phyloP scores from a whole-genome alignment of 768 basidiomycete species.

The Udeniomyces megalosporus region DNA sequence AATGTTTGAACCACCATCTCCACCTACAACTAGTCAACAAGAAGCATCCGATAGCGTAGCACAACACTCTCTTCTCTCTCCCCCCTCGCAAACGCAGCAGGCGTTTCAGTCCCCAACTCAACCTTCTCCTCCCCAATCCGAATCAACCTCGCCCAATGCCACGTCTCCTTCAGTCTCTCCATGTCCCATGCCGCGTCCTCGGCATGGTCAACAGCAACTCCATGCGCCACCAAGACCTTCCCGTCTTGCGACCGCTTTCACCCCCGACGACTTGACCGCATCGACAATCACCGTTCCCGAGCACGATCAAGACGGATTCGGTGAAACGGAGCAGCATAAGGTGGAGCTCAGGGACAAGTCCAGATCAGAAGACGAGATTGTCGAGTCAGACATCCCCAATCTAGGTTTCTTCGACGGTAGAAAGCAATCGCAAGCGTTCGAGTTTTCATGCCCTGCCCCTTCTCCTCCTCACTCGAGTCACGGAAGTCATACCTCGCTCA shows the following conservation, averaged over 20 bases:
- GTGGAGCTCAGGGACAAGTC: not conserved
- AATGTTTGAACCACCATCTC: constrained; percentile 89
- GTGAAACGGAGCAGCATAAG: not conserved
- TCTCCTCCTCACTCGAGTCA: constrained; percentile 27
- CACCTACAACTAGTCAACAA: constrained; percentile 27
- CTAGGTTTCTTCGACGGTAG: constrained; percentile 33
- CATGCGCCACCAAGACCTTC: constrained; percentile 7
- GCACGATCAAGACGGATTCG: constrained; percentile 4
- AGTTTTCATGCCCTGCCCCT: constrained; percentile 63
- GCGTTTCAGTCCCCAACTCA: constrained; percentile 11
- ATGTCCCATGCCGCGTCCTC: constrained; percentile 6
- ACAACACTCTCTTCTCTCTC: constrained; percentile 20
- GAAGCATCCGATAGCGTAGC: constrained; percentile 20
- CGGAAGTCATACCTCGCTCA: too few relatives aligned
- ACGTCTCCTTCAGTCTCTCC: constrained; percentile 6
- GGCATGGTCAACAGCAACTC: not conserved
- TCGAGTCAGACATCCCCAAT: constrained; percentile 40
- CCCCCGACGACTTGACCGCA: constrained; percentile 10
- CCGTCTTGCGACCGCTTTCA: constrained; percentile 5
- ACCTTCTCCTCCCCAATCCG: not conserved
- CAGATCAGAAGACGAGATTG: constrained; percentile 33
- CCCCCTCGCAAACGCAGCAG: too few relatives aligned
- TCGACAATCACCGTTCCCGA: constrained; percentile 9
- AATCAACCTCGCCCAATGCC: too few relatives aligned
- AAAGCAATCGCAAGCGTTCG: constrained; percentile 39